phyloP scores from a whole-genome alignment of 352 stramenopile genomes.

The Globisporangium nagaii region DNA sequence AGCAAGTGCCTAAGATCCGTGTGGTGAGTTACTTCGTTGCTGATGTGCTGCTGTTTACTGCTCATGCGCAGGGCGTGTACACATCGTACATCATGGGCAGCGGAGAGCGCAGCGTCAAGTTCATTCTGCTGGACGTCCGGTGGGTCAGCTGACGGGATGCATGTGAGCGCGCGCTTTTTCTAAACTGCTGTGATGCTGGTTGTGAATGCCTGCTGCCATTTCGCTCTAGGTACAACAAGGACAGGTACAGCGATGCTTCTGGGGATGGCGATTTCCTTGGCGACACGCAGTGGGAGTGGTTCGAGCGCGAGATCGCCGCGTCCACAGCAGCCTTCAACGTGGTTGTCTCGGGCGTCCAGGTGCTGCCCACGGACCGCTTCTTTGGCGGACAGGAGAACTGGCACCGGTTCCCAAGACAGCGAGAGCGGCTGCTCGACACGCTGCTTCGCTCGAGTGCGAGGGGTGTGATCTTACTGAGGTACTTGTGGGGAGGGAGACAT shows the following conservation, averaged over 20 bases:
- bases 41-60: too few species aligned
- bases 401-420: conserved; percentile 77
- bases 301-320: conserved; percentile 70
- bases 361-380: conserved; percentile 73
- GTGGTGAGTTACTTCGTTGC: too few species aligned
- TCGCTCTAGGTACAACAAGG: conserved; percentile 60
- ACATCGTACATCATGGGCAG: conserved; percentile 63
- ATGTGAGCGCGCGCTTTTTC: too few species aligned
- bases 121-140: conserved; percentile 81
- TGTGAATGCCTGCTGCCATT: not conserved
- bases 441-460: conserved; percentile 79
- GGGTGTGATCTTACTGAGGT: conserved; percentile 85
- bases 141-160: too few species aligned
- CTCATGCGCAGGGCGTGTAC: conserved; percentile 63
- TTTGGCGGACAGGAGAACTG: conserved; percentile 81
- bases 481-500: too few species aligned
- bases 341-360: conserved; percentile 89
- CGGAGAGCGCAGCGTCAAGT: conserved; percentile 61
- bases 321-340: conserved; percentile 89
- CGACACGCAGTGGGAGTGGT: conserved; percentile 73
- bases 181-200: not conserved
- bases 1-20: too few species aligned
- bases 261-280: conserved; percentile 69
- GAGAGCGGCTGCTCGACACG: conserved; percentile 74
- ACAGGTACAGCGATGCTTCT: conserved; percentile 48